Conservation (phyloP, 352 stramenopile species). For the Globisporangium sylvaticum region DNA sequence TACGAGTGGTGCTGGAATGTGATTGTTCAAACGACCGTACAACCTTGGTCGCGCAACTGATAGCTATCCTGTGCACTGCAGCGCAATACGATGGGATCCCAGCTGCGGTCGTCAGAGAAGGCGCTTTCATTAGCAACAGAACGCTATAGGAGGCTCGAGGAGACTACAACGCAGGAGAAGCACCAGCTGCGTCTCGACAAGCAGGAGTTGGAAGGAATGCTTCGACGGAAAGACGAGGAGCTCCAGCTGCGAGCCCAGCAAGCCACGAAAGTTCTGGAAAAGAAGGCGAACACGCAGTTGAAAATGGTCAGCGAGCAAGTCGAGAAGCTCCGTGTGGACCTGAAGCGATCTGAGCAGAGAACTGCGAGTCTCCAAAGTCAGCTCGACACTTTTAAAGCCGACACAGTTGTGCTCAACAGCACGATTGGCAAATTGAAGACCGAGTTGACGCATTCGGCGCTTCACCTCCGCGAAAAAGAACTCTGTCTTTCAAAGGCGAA, state of each 20-base stretch:
- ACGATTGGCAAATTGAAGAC: not conserved
- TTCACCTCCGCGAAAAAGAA: not conserved
- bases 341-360: conserved; percentile 6
- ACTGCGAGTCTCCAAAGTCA: not conserved
- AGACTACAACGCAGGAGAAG: conserved; percentile 21
- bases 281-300: conserved; percentile 17
- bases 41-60: too few species aligned
- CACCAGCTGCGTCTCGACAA: conserved; percentile 29
- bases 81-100: not conserved
- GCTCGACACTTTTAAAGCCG: conserved; percentile 5
- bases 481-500: not conserved
- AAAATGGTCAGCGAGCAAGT: conserved; percentile 18
- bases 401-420: not conserved
- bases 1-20: too few species aligned
- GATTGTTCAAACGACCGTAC: too few species aligned
- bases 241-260: conserved; percentile 7
- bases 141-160: conserved; percentile 20
- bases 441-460: not conserved
- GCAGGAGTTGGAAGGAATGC: conserved; percentile 27
- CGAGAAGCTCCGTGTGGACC: conserved; percentile 17
- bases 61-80: not conserved
- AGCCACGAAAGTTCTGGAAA: conserved; percentile 12
- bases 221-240: conserved; percentile 28
- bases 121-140: conserved; percentile 11
- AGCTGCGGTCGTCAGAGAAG: conserved; percentile 7